Evolutionary conservation across 192 early-diverging fungal genomes (phyloP), one percentile per base, ranked within the genome.

Genomic region (Entomortierella beljakovae): DNA sequence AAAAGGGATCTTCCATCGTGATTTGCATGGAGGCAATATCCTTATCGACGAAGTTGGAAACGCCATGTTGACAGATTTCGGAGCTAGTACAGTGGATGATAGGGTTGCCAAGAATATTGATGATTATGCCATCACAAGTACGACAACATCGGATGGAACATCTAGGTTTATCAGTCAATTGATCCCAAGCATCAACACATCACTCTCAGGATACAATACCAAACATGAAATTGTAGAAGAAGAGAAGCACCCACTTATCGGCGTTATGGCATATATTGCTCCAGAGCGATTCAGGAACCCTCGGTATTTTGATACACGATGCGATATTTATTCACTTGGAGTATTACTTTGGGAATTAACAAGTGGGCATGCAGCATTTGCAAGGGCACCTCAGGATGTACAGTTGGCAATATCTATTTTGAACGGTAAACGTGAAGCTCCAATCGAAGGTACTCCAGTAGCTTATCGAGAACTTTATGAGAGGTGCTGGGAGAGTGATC

Each of bases 331-430:
- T 38, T 80, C 77, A n/a, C 51, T 83, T 15, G 82, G 82, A 16
- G 82, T 83, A 8, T 34, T 83, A 28, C 58, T 83, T 26, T 83
- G 82, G 82, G 82, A 83, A 53, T 37, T 83, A 46, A 80, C 82
- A 18, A 71, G 71, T 11, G 76, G 82, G 16, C 64, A 68, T 54
- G 42, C 56, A 8, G 72, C 82, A 1, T 83, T 80, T 40, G 31
- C 62, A 11, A 56, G 50, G 16, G 23, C 49, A 33, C 56, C 64
- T 9, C 75, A 79, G 33, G 75, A 79, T 60, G 67, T 79, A 3
- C 75, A 64, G 20, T 26, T 79, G 1, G 75, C 67, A 7, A 56
- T 79, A 5, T 64, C 75, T 9, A 79, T 73, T 10, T 26, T 79
- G 38, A 71, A 79, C 48, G 82, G 82, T 2, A 75, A 59, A 65